A percentile compares a stretch with the other conserved stretches of the same genome.
Conservation (phyloP, 345 rosid genomes). For the Eucalyptus sp. region DNA sequence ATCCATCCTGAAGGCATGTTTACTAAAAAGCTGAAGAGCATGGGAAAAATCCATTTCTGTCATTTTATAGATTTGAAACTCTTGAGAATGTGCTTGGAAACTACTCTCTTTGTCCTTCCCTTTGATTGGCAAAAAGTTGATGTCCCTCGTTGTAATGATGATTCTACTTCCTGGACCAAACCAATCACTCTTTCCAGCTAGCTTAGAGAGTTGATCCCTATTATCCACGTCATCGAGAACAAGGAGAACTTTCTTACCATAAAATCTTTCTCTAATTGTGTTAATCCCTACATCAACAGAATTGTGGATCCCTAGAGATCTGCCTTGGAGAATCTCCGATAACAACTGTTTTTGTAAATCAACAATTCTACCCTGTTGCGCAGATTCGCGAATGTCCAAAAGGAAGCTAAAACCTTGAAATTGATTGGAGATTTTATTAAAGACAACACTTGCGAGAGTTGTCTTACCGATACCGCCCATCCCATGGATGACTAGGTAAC, state of each 20-base stretch:
- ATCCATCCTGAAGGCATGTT: not conserved
- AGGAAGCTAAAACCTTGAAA: not conserved
- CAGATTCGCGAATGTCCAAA: not conserved
- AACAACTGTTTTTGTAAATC: not conserved
- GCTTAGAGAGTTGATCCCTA: not conserved
- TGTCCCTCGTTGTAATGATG: not conserved
- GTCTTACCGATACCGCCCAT: not conserved
- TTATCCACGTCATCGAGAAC: not conserved
- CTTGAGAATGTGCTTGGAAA: not conserved
- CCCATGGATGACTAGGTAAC: not conserved
- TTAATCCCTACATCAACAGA: not conserved
- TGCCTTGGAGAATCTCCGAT: not conserved
- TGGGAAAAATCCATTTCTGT: not conserved
- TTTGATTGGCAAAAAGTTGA: not conserved
- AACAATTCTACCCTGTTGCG: not conserved
- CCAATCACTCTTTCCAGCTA: not conserved
- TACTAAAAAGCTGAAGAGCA: not conserved
- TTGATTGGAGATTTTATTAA: not conserved
- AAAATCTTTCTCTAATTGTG: not conserved
- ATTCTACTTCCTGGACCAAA: not conserved
- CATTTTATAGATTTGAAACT: not conserved
- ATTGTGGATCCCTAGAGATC: not conserved
- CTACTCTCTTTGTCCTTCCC: not conserved
- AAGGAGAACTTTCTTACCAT: not conserved
- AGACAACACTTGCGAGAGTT: not conserved